Evolutionary conservation across 2,329 filamentous ascomycete genomes (phyloP).

Genomic region (Exophiala sideris): DNA sequence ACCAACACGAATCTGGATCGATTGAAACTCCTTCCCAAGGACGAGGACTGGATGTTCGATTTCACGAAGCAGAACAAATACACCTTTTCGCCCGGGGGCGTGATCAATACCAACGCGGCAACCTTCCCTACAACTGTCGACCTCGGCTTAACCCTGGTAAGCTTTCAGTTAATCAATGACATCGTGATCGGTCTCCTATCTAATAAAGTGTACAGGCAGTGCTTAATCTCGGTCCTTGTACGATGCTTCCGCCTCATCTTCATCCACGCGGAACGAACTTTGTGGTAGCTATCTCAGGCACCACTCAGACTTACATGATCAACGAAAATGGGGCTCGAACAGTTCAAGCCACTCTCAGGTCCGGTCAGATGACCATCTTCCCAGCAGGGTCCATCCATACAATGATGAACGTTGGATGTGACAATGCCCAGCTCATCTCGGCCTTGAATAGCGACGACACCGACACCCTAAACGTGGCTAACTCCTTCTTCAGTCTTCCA

Average conservation of each 20-base stretch:
- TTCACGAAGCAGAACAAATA: constrained; percentile 44
- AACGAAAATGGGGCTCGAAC: constrained; percentile 50
- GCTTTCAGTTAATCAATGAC: background rate
- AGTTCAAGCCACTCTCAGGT: constrained; percentile 40
- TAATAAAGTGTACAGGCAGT: constrained; percentile 28
- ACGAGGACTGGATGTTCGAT: constrained; percentile 50
- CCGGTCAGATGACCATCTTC: constrained; percentile 51
- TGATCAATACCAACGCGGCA: constrained; percentile 53
- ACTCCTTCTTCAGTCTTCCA: constrained; percentile 43
- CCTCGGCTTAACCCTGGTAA: constrained; percentile 46
- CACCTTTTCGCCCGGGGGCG: constrained; percentile 45
- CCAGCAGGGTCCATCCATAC: constrained; percentile 47
- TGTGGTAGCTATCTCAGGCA: constrained; percentile 49
- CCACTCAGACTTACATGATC: constrained; percentile 51
- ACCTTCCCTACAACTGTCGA: constrained; percentile 50
- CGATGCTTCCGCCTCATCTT: constrained; percentile 51
- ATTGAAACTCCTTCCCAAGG: constrained; percentile 38
- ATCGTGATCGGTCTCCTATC: background rate
- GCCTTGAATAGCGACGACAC: constrained; percentile 50
- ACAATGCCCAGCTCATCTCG: constrained; percentile 49
- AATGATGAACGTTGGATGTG: constrained; percentile 45
- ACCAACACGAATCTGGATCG: constrained; percentile 48
- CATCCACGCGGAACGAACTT: constrained; percentile 49
- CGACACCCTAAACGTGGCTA: constrained; percentile 48
- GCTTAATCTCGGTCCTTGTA: constrained; percentile 49